A percentile compares a stretch with the other conserved stretches of the same genome.
Conservation (phyloP, 306 rosid genomes). For the Medicago lupulina region DNA sequence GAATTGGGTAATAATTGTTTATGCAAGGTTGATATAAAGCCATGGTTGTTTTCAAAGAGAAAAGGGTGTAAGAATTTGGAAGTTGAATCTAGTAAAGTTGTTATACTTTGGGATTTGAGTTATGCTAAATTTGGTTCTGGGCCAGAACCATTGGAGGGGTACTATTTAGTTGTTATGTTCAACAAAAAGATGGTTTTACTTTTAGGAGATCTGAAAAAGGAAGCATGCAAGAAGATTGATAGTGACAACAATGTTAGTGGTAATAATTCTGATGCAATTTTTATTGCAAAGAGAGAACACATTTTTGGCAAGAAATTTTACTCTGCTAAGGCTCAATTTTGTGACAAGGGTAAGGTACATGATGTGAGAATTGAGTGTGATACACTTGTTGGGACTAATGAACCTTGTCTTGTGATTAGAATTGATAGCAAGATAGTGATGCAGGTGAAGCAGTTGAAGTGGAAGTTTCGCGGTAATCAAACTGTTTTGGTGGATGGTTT, state of each 20-base stretch:
- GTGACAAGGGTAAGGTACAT: conserved; percentile 77
- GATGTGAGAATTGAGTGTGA: conserved; percentile 85
- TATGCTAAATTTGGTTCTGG: conserved; percentile 82
- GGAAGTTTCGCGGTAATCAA: conserved; percentile 90
- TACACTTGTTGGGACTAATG: conserved; percentile 58
- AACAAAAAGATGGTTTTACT: conserved; percentile 66
- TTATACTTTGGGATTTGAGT: conserved; percentile 75
- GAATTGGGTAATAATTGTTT: conserved; percentile 63
- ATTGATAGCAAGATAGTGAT: conserved; percentile 78
- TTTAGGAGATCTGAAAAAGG: conserved; percentile 78
- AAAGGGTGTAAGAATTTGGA: conserved; percentile 77
- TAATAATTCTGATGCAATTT: conserved; percentile 53
- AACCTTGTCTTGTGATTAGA: conserved; percentile 77
- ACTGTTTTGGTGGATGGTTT: conserved; percentile 83
- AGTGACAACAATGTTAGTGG: conserved; percentile 33
- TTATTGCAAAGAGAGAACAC: conserved; percentile 79
- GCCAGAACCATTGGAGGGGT: conserved; percentile 84
- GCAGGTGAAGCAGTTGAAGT: conserved; percentile 80
- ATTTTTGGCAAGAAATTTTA: conserved; percentile 77
- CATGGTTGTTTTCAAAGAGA: conserved; percentile 87
- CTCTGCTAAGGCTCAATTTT: conserved; percentile 69
- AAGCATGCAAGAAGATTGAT: conserved; percentile 64
- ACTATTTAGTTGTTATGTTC: conserved; percentile 64
- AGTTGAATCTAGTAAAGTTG: conserved; percentile 59
- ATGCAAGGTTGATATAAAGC: conserved; percentile 81